Evolutionary conservation across 495 filamentous ascomycete species (phyloP), one percentile per base, ranked within the genome.

Genomic region (Parathielavia hyrcaniae): DNA sequence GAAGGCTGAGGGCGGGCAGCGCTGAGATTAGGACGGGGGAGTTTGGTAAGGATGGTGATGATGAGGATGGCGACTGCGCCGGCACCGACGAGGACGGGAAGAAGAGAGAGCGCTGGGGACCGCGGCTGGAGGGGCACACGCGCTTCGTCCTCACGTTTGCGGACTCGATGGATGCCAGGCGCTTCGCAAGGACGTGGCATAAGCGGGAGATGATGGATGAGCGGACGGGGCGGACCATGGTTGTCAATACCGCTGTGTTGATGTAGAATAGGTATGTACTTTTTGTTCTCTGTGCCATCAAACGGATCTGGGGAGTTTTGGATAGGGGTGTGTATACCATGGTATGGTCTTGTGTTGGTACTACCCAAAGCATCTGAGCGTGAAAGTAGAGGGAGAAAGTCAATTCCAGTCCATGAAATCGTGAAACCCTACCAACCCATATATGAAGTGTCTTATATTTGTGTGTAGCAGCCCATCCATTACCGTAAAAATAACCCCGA

Each of bases 111-210:
- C 26, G 26, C 26, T 6, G 26, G 6, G 26, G 23, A 30, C 17
- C n/a, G 39, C 40, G 57, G 52, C 30, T 16, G 45, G 14, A 38
- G 20, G 58, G 50, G n/a, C 67, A 55, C 38, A 46, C 50, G 14
- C 71, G 72, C 38, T 85, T 77, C 65, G 70, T 82, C 34, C 58
- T 84, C 19, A 68, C 71, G 5, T 81, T 85, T 51, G 57, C 47
- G 41, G 74, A 79, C 22, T 60, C 64, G 10, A 63, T 65, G 16
- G 81, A 83, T 64, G 79, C 80, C 20, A 72, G 76, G 43, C 70
- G 82, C 60, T 85, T 85, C 62, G 77, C 81, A 5, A 70, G 80
- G 61, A 62, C 60, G 48, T 84, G 81, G 81, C 81, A 85, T 68
- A 64, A 73, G 32, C 68, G 78, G 46, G 69, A 75, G 43, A 63